These are phyloP conservation scores for Lipomyces kockii DNA, from an alignment of 805 yeast genomes.

Conservation along the genomic window DNA sequence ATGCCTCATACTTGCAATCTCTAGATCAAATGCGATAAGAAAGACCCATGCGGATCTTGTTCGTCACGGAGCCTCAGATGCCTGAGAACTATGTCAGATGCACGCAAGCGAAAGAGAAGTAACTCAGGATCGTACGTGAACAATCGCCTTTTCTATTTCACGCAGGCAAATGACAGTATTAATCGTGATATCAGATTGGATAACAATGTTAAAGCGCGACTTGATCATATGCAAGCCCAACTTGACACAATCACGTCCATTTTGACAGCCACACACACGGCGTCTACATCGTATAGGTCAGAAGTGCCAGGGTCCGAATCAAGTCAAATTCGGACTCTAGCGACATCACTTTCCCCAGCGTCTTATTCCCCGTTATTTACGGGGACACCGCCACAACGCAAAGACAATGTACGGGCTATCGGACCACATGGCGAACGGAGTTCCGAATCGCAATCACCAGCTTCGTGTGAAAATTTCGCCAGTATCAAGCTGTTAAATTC, in stretches of 20 bases:
- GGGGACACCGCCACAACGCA: background rate
- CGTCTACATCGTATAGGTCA: background rate
- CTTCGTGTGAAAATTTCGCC: background rate
- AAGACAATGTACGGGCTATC: background rate
- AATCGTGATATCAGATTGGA: background rate
- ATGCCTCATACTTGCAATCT: background rate
- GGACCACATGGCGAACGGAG: background rate
- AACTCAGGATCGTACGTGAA: background rate
- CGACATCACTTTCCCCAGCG: no score
- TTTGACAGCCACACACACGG: background rate
- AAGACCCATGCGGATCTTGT: conserved; percentile 19
- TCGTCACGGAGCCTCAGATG: conserved; percentile 8
- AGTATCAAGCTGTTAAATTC: conserved; percentile 11
- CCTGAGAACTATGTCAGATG: conserved; percentile 23
- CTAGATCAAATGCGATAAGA: conserved; percentile 29
- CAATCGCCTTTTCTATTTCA: no score
- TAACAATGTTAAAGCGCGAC: background rate
- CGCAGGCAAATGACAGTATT: background rate
- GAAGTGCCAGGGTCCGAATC: background rate
- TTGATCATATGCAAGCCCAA: conserved; percentile 29
- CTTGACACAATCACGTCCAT: conserved; percentile 16
- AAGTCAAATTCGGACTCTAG: background rate
- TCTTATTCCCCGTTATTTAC: background rate
- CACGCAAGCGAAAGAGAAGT: conserved; percentile 23
- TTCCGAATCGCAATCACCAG: background rate